Evolutionary conservation across 129 eudicot species (phyloP).

Genomic region (Centella asiatica): DNA sequence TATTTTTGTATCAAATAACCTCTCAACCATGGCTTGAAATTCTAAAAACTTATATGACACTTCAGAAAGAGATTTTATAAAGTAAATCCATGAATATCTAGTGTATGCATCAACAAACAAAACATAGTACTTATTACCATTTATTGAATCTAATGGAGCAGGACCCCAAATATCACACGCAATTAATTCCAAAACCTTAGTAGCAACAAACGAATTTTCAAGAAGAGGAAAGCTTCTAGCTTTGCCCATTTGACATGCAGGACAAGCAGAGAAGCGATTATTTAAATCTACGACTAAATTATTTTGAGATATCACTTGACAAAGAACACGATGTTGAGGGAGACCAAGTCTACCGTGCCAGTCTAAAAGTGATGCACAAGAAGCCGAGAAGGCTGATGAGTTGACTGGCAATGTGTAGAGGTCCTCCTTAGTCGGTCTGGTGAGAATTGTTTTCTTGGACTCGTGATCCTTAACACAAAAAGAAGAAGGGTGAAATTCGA

Average conservation of each 20-base stretch:
- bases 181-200: too few relatives aligned
- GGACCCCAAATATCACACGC: background rate
- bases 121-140: background rate
- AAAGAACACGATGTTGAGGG: background rate
- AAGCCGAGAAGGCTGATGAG: too few relatives aligned
- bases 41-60: background rate
- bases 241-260: background rate
- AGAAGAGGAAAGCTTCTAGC: background rate
- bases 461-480: background rate
- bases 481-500: background rate
- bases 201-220: too few relatives aligned
- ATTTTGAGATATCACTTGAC: background rate
- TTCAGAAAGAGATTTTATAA: background rate
- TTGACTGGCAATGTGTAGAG: background rate
- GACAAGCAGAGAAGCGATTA: background rate
- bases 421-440: too few relatives aligned
- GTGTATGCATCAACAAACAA: background rate
- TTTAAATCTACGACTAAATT: too few relatives aligned
- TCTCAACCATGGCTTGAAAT: background rate
- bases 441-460: background rate
- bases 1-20: background rate
- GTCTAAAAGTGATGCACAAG: background rate
- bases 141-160: background rate
- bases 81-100: background rate
- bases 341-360: background rate